phyloP scores from a whole-genome alignment of 352 stramenopile genomes.

The Phytophthora niederhauseri region DNA sequence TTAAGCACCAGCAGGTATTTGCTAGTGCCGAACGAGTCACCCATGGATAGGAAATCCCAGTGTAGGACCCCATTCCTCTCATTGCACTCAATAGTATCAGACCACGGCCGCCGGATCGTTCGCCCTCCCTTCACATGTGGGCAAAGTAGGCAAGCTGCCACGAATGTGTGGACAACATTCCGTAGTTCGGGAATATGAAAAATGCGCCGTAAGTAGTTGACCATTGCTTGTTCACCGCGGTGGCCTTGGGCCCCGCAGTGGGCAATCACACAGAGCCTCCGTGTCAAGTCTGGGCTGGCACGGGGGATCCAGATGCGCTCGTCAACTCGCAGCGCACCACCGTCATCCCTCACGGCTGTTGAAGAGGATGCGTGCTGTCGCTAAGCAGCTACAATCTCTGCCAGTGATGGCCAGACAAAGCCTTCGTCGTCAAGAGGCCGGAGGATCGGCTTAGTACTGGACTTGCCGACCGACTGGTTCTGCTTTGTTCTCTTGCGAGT shows the following conservation, averaged over 20 bases:
- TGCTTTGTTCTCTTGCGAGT: neutral
- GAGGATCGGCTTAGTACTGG: neutral
- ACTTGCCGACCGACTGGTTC: neutral
- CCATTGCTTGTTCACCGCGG: slow-evolving; percentile 7
- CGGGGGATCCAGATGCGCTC: neutral
- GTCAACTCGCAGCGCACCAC: neutral
- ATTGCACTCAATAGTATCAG: slow-evolving; percentile 12
- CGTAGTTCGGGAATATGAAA: neutral
- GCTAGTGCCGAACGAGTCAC: neutral
- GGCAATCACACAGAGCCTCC: slow-evolving; percentile 11
- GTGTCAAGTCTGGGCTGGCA: neutral
- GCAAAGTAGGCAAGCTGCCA: neutral
- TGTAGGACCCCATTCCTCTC: neutral
- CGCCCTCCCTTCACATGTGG: slow-evolving; percentile 4
- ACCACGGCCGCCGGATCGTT: slow-evolving; percentile 6
- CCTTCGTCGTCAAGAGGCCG: slow-evolving; percentile 11
- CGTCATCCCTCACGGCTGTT: neutral
- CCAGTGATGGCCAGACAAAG: slow-evolving; percentile 11
- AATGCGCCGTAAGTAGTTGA: slow-evolving; percentile 2
- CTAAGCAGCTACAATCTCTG: neutral
- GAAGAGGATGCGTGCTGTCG: neutral
- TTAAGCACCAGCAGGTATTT: too few species aligned
- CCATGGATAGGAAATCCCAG: too few species aligned
- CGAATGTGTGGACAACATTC: neutral
- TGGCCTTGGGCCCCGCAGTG: slow-evolving; percentile 4